These are phyloP conservation scores for Trichoderma pleuroti DNA, from an alignment of 2,329 filamentous ascomycete genomes.

Conservation along the genomic window DNA sequence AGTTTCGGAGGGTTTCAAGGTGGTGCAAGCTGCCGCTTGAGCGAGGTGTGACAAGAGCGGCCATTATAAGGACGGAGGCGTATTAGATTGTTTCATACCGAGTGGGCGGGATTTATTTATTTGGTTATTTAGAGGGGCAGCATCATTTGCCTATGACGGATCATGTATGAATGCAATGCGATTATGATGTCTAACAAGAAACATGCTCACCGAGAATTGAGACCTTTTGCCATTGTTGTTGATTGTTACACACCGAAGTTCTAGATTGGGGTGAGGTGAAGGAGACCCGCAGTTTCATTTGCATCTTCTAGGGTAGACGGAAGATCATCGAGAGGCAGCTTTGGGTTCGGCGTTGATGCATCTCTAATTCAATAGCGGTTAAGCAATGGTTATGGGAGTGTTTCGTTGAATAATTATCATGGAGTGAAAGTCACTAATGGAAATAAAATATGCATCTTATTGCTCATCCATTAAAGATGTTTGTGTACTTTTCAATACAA, in stretches of 20 bases:
- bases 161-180: conserved; percentile 8
- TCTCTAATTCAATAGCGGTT: neutral
- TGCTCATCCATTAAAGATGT: neutral
- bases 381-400: neutral
- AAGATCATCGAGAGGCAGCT: neutral
- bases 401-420: neutral
- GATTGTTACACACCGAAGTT: neutral
- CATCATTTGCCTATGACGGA: neutral
- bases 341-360: neutral
- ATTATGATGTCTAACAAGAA: neutral
- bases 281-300: neutral
- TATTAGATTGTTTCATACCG: neutral
- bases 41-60: conserved; percentile 30
- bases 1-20: conserved; percentile 70
- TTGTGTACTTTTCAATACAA: neutral
- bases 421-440: neutral
- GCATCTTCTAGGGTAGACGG: neutral
- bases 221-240: neutral
- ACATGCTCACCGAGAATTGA: neutral
- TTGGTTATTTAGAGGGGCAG: conserved; percentile 4
- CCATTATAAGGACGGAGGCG: neutral
- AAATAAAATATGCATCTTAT: neutral
- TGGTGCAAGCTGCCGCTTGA: conserved; percentile 61
- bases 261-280: neutral
- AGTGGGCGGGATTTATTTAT: neutral